A percentile compares a stretch with the other conserved stretches of the same genome.
phyloP scores from a whole-genome alignment of 371 early-diverging fungal species.

The Rhizomucor pusillus region DNA sequence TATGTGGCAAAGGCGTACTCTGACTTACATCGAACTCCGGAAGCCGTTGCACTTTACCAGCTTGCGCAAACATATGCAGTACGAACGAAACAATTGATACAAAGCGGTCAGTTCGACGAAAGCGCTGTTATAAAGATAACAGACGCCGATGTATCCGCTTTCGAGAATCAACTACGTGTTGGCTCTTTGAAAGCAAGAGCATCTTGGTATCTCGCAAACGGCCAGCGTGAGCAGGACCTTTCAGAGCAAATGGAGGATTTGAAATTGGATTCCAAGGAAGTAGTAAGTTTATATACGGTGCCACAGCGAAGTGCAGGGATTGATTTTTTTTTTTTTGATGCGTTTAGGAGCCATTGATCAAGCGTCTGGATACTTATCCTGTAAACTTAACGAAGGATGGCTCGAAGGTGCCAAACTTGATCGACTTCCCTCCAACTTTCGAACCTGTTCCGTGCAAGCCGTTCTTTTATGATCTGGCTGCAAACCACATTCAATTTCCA shows the following conservation, averaged over 20 bases:
- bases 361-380: slow-evolving; percentile 54
- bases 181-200: slow-evolving; percentile 59
- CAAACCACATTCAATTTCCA: slow-evolving; percentile 69
- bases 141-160: slow-evolving; percentile 32
- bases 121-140: slow-evolving; percentile 44
- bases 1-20: slow-evolving; percentile 56
- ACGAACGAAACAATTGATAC: slow-evolving; percentile 42
- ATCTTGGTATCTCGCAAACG: slow-evolving; percentile 54
- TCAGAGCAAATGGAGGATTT: slow-evolving; percentile 41
- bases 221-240: slow-evolving; percentile 18
- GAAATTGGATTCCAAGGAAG: slow-evolving; percentile 38
- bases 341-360: slow-evolving; percentile 40
- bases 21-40: slow-evolving; percentile 41
- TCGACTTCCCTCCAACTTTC: slow-evolving; percentile 69
- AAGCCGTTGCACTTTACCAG: slow-evolving; percentile 66
- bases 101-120: slow-evolving; percentile 28
- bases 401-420: slow-evolving; percentile 42
- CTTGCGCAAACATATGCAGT: slow-evolving; percentile 55
- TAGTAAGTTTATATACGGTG: slow-evolving; percentile 26
- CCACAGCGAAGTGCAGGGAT: no score
- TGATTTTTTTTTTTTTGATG: not conserved
- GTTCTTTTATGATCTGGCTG: slow-evolving; percentile 79
- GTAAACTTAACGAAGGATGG: slow-evolving; percentile 26
- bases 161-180: slow-evolving; percentile 51
- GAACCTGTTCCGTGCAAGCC: slow-evolving; percentile 75